Evolutionary conservation across 768 basidiomycete species (phyloP).

Genomic region (Trametes sanguinea): DNA sequence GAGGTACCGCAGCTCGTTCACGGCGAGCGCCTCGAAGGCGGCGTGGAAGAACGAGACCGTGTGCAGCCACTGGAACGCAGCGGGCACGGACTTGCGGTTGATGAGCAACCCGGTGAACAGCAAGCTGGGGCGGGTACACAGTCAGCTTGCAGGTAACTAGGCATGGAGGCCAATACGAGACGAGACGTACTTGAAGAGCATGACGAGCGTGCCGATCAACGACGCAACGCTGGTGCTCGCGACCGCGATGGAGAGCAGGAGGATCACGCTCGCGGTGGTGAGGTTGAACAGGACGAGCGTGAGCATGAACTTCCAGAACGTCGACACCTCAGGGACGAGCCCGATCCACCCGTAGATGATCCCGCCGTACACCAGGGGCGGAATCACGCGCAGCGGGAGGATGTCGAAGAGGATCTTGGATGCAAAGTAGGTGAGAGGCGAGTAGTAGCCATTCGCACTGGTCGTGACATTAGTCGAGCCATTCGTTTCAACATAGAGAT

Average conservation of each 20-base stretch:
- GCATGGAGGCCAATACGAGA: background rate
- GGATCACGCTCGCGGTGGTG: slow-evolving; percentile 89
- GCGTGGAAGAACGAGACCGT: slow-evolving; percentile 98
- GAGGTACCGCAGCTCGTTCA: slow-evolving; percentile 93
- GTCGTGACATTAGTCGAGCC: slow-evolving; percentile 2
- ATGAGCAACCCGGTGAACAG: slow-evolving; percentile 95
- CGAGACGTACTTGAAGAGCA: slow-evolving; percentile 98
- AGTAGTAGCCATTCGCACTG: slow-evolving; percentile 97
- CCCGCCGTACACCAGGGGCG: slow-evolving; percentile 92
- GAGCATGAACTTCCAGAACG: slow-evolving; percentile 99
- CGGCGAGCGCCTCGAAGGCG: slow-evolving; percentile 95
- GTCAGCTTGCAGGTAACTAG: too few relatives aligned
- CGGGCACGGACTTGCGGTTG: slow-evolving; percentile 83
- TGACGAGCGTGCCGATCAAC: slow-evolving; percentile 90
- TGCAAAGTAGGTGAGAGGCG: slow-evolving; percentile 93
- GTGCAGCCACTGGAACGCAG: slow-evolving; percentile 80
- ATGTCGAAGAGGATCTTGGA: slow-evolving; percentile 99
- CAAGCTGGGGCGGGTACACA: slow-evolving; percentile 53
- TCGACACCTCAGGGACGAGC: slow-evolving; percentile 84
- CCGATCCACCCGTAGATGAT: slow-evolving; percentile 96
- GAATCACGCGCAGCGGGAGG: slow-evolving; percentile 89
- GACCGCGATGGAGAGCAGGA: slow-evolving; percentile 89
- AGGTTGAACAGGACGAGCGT: slow-evolving; percentile 96
- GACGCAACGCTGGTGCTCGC: slow-evolving; percentile 87
- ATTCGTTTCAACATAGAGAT: background rate